These are phyloP conservation scores for Cryptococcus sp. DNA, from an alignment of 1,284 basidiomycete species.

Conservation along the genomic window DNA sequence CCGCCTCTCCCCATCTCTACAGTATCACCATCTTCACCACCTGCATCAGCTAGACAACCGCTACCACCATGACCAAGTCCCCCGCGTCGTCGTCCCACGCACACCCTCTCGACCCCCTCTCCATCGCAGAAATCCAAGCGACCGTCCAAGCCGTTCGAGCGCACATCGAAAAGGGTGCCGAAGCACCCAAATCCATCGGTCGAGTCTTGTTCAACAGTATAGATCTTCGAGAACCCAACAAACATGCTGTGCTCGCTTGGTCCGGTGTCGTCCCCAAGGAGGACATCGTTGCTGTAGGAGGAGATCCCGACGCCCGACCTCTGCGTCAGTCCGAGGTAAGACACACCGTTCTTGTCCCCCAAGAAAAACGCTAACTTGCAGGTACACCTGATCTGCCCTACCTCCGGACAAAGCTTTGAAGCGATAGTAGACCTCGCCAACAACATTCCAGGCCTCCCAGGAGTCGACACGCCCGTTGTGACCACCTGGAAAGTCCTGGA, in stretches of 20 bases:
- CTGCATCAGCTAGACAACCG: no score
- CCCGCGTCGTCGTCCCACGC: conserved; percentile 9
- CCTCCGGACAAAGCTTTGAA: conserved; percentile 43
- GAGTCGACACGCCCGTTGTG: conserved; percentile 26
- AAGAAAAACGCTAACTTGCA: conserved; percentile 12
- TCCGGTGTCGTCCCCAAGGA: conserved; percentile 34
- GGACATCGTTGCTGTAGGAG: conserved; percentile 22
- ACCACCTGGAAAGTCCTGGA: conserved; percentile 39
- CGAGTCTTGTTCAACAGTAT: conserved; percentile 41
- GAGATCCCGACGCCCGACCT: conserved; percentile 9
- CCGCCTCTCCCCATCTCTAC: no score
- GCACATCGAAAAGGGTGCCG: conserved; percentile 19
- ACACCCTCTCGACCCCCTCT: conserved; percentile 49
- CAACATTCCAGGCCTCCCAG: conserved; percentile 26
- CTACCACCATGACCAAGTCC: not conserved
- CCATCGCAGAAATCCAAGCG: conserved; percentile 38
- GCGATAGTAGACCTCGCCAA: conserved; percentile 41
- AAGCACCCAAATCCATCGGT: conserved; percentile 20
- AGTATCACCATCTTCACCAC: not conserved
- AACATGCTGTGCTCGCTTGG: conserved; percentile 40
- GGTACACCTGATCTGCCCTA: conserved; percentile 45
- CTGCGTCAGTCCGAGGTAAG: conserved; percentile 41
- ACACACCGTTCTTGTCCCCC: not conserved
- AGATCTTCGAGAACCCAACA: conserved; percentile 41
- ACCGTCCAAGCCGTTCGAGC: conserved; percentile 35